Evolutionary conservation across 2,329 filamentous ascomycete genomes (phyloP), one percentile per base, ranked within the genome.

Genomic region (Piedraia hortae): DNA sequence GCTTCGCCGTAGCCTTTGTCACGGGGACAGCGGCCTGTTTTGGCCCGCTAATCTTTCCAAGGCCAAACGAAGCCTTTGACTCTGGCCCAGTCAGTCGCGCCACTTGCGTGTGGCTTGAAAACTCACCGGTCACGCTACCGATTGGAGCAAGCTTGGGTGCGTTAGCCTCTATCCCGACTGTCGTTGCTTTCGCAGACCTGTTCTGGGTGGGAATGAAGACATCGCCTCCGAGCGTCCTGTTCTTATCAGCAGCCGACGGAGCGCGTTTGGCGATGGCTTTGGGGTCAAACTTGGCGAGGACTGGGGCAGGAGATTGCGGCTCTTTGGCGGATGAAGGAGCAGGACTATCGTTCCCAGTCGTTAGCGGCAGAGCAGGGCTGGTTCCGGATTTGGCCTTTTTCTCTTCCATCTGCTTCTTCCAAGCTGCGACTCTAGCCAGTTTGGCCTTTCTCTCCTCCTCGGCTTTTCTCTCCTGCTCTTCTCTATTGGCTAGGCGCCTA

Each of bases 201-300:
- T 51, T 46, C 23, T 28, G 35, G 16, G 39, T 38, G 16, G 38
- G 39, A 41, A 50, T 45, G 23, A 52, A 44, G 30, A 62, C 43
- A 42, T 63, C 59, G 24, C 47, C 54, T 25, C 59, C 61, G 26
- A 66, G 45, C 37, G 60, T 49, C 24, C 32, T 36, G 4, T 28
- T 22, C 27, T 35, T 38, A 22, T 56, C 55, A 14, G 62, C 52
- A 18, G 58, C 50, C 14, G 61, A 56, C 18, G 65, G 59, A 10
- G 69, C 59, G 42, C 74, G 85, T 44, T 82, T 88, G 18, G 63
- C 69, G 33, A 85, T 78, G 10, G 65, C 69, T 44, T 89, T 89
- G 4, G 74, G 72, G 34, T 88, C 72, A 36, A 85, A 82, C 43
- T 85, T 88, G 34, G 71, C 70, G 29, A 65, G 50, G 11, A 53